phyloP scores from a whole-genome alignment of 345 rosid species.

The Excoecaria cochinchinensis region DNA sequence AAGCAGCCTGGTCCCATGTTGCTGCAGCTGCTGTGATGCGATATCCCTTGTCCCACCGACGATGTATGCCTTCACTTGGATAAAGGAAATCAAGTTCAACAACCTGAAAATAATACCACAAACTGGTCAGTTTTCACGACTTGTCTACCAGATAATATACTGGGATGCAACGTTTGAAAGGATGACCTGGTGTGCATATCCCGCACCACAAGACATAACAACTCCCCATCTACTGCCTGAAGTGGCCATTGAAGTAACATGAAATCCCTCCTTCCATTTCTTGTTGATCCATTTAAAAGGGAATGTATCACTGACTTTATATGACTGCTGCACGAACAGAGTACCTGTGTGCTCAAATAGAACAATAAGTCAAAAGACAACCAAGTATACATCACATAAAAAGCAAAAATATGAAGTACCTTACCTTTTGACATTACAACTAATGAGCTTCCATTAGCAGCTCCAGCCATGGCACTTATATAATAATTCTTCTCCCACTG shows the following conservation, averaged over 20 bases:
- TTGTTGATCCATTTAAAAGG: slow-evolving; percentile 97
- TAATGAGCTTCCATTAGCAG: slow-evolving; percentile 82
- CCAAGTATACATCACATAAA: not conserved
- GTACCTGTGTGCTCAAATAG: slow-evolving; percentile 55
- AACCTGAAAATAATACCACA: slow-evolving; percentile 47
- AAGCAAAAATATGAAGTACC: slow-evolving; percentile 1
- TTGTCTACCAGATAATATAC: not conserved
- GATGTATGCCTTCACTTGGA: slow-evolving; percentile 96
- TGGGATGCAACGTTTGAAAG: not conserved
- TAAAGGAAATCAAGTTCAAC: slow-evolving; percentile 96
- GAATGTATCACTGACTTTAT: slow-evolving; percentile 89
- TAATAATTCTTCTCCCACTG: slow-evolving; percentile 97
- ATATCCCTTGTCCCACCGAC: slow-evolving; percentile 81
- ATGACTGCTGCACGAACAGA: slow-evolving; percentile 78
- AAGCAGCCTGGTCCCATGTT: slow-evolving; percentile 91
- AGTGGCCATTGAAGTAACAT: slow-evolving; percentile 91
- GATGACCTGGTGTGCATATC: slow-evolving; percentile 72
- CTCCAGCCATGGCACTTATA: slow-evolving; percentile 92
- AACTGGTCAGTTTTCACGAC: slow-evolving; percentile 1
- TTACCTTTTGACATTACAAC: slow-evolving; percentile 99
- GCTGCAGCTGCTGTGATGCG: slow-evolving; percentile 97
- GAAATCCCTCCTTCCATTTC: slow-evolving; percentile 96
- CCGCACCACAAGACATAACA: slow-evolving; percentile 96
- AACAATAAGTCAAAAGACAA: not conserved
- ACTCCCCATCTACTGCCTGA: slow-evolving; percentile 92